These are phyloP conservation scores for Cerioporus squamosus DNA, from an alignment of 1,284 basidiomycete species.

Conservation along the genomic window DNA sequence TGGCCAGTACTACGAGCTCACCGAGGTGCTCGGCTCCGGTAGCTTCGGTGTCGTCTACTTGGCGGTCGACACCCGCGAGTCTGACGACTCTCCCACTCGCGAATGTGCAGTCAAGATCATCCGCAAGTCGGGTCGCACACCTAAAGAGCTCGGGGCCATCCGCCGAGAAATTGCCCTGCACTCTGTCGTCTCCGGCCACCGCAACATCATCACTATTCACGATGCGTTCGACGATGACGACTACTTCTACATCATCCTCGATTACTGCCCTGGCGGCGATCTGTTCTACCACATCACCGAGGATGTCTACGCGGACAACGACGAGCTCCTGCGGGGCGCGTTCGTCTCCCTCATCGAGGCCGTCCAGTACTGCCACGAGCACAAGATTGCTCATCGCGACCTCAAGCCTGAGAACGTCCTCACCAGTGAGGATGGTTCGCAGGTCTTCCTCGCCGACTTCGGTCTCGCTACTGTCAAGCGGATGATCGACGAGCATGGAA, in stretches of 20 bases:
- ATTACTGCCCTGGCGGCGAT: conserved; percentile 67
- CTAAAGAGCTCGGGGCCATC: not conserved
- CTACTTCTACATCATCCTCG: conserved; percentile 64
- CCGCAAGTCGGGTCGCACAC: conserved; percentile 14
- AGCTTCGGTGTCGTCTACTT: conserved; percentile 38
- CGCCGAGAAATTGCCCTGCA: conserved; percentile 46
- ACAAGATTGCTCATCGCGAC: conserved; percentile 70
- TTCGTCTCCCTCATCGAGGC: conserved; percentile 69
- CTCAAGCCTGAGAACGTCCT: conserved; percentile 80
- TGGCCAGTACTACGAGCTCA: conserved; percentile 11
- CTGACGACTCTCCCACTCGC: not conserved
- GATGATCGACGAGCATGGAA: conserved; percentile 55
- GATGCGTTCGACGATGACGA: conserved; percentile 60
- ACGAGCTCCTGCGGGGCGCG: conserved; percentile 51
- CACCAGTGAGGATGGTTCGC: conserved; percentile 48
- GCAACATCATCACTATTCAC: conserved; percentile 62
- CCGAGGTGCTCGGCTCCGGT: conserved; percentile 33
- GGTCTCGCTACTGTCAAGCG: conserved; percentile 63
- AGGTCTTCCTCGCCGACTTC: conserved; percentile 68
- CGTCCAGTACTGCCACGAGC: conserved; percentile 61
- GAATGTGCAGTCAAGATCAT: conserved; percentile 34
- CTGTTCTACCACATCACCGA: conserved; percentile 63
- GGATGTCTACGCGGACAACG: conserved; percentile 50
- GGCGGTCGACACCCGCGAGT: conserved; percentile 30
- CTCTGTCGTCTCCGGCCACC: conserved; percentile 56